Base-by-base conservation (phyloP, 2,329 filamentous ascomycete species). In the Pseudopithomyces maydicus region DNA sequence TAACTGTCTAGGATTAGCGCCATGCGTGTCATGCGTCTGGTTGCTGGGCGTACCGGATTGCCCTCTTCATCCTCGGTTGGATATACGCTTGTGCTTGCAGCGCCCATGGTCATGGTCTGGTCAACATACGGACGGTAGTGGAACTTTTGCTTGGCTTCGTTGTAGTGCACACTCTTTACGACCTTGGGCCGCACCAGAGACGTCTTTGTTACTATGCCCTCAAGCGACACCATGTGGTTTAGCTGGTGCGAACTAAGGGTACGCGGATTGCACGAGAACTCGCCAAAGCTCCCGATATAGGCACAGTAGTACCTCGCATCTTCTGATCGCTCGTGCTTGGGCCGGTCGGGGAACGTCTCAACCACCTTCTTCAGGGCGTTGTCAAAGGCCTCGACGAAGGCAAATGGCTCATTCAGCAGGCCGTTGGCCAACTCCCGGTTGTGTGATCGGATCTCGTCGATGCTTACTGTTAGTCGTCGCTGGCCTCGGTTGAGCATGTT, bases 121-220 rank as follows among this genome's bases (percentile, higher is more conserved):
- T 99, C 95, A 66, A 89, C 86, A 76, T 99, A 99, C 74, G 95
- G 92, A 63, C 92, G 86, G 70, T 91, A 92, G 69, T 94, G 88
- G 66, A 98, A 99, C 39, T 89, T 90, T 62, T 91, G 85, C 75
- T 91, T 92, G 63, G 80, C 86, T 78, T 97, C 93, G 69, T 92
- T 96, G 79, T 93, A 98, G 76, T 99, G 95, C 52, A 99, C 93
- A 78, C 95, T 98, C 80, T 96, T 96, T 60, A 98, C 89, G n/a
- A 99, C 88, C 79, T 99, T 99, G 11, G 95, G 95, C 55, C 96
- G 86, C 61, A 99, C 96, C 19, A 99, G 83, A 22, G 93, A 97
- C 78, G 92, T 96, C 76, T 95, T 90, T 35, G 95, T 99, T 41
- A 99, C 95, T 69, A 99, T 99, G 45, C 95, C 95, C 78, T 99